Conservation (phyloP, 805 yeast species). For the Lipomyces kockii region DNA sequence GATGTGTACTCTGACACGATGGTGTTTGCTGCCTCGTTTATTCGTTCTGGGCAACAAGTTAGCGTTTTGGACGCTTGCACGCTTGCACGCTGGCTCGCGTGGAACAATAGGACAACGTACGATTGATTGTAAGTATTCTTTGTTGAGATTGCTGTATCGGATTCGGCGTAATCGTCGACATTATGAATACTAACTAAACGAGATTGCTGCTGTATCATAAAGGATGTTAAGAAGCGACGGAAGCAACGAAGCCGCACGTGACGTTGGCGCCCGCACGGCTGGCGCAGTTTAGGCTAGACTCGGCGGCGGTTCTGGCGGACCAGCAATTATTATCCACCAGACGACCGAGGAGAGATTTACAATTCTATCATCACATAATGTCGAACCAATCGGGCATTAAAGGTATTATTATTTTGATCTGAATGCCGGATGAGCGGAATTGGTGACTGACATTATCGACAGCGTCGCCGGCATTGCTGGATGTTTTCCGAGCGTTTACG, state of each 20-base stretch:
- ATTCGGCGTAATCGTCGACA: not conserved
- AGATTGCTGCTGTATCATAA: not conserved
- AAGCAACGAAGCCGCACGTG: too few species aligned
- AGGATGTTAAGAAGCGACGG: too few species aligned
- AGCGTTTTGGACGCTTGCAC: not conserved
- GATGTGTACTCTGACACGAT: conserved; percentile 39
- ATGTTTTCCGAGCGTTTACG: conserved; percentile 52
- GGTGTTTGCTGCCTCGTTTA: conserved; percentile 31
- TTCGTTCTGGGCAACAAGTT: conserved; percentile 23
- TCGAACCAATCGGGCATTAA: conserved; percentile 69
- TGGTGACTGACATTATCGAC: conserved; percentile 17
- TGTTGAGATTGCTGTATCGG: conserved; percentile 17
- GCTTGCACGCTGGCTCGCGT: not conserved
- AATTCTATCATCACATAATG: conserved; percentile 47
- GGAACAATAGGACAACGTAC: conserved; percentile 8
- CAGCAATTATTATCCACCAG: too few species aligned
- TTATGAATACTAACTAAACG: not conserved
- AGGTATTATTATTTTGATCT: conserved; percentile 41
- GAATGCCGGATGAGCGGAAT: not conserved
- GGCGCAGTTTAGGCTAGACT: too few species aligned
- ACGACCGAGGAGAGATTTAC: too few species aligned
- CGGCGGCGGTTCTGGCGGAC: too few species aligned
- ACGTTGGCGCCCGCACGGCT: too few species aligned
- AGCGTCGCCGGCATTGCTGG: conserved; percentile 53
- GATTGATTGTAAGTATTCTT: conserved; percentile 25